Evolutionary conservation across 2,329 filamentous ascomycete genomes (phyloP), one percentile per base, ranked within the genome.

Genomic region (Aspergillus calidoustus): DNA sequence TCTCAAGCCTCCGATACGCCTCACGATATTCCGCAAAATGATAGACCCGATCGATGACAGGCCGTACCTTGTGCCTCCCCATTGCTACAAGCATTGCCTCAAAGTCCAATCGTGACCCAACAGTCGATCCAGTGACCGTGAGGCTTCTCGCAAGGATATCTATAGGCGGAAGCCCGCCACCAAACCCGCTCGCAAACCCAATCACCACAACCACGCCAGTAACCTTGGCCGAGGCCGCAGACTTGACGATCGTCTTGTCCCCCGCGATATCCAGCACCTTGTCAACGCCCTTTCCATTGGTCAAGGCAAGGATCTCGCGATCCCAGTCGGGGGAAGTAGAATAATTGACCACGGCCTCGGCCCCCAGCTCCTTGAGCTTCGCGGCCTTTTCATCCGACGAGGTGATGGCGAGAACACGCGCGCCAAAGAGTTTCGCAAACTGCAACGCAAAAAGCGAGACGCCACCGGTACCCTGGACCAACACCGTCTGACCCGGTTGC

Each of bases 201-300:
- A 73, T 51, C 83, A 71, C 0, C 81, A 81, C 54, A 0, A 79
- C 70, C 4, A 74, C 70, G 2, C 79, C 79, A 86, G 70, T 0
- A 78, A 81, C 63, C 50, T 41, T 52, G 3, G 50, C 23, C n/a
- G 50, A 52, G 85, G 79, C 1, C 75, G 68, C 68, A 89, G 79
- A 0, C 86, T 88, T 25, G 76, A 79, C 0, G 84, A 52, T 52
- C 11, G 50, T 52, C 50, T 52, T 52, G 30, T 52, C 80, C 0
- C 87, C 87, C 7, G 84, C 87, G 15, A 88, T 82, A 62, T 89
- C 87, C 38, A 88, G 68, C 47, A 89, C 77, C 57, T 86, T 80
- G 66, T 88, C 81, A 3, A 87, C 82, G 6, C 87, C 87, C 1
- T 68, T 65, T 17, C 82, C 82, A 1, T 74, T 68, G 0, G 79